Base-by-base conservation (phyloP, 1,284 basidiomycete species). In the Salmacisia buchloeana region DNA sequence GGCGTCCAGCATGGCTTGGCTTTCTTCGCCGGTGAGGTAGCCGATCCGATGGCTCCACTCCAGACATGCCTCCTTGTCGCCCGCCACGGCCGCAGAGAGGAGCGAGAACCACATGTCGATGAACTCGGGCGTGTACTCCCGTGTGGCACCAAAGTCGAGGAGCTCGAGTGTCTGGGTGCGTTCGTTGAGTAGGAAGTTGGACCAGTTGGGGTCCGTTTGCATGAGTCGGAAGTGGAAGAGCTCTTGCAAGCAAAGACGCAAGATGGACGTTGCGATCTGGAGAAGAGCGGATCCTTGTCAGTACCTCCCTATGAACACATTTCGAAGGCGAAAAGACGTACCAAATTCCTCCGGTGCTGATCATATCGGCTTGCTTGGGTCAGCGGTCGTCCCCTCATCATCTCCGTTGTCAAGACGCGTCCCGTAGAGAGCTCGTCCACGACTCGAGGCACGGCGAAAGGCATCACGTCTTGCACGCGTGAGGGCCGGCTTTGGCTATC, bases 151-250 rank as follows among this genome's bases (percentile, higher is more conserved):
- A 73, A 98, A 97, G 81, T 99, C 94, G 64, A 98, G 91, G 23
- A 99, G 83, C 73, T 92, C 90, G 59, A 97, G 84, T 86, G 74
- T 70, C 38, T 56, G 59, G 15, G 65, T 70, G 9, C 63, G 58
- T 3, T 83, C 76, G 80, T 94, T 89, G 86, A 89, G 97, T 31
- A 99, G 82, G 82, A 98, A 98, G 80, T 97, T 98, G 25, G 90
- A 91, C 90, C 91, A 97, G 78, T 99, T 98, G 1, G 96, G 94
- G 80, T 98, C 94, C 0, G 94, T 98, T 81, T 98, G 96, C 96
- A 98, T 97, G 54, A 90, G 83, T 27, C 90, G 84, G 82, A 94
- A 96, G 64, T 88, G 84, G 81, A 97, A 96, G 13, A 97, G 85
- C 79, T 98, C 94, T 63, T 85, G 86, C 43, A 98, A 83, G 74